Conservation (phyloP, 2,329 filamentous ascomycete species). For the Cercospora brassicicola region DNA sequence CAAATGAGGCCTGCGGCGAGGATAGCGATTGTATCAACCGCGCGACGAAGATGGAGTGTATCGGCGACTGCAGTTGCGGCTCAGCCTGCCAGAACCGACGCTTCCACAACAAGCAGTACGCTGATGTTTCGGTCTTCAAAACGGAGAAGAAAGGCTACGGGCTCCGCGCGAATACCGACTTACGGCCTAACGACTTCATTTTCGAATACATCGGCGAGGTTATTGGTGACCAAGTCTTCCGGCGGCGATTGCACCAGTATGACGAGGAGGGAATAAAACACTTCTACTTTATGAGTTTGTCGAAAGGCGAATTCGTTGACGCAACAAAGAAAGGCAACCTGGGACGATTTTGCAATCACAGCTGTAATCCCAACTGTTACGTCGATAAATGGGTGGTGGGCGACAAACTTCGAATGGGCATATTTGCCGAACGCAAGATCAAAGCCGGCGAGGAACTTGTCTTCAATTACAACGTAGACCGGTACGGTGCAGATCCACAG, state of each 20-base stretch:
- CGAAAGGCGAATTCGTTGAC: constrained; percentile 93
- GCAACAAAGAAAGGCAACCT: constrained; percentile 96
- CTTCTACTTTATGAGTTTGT: constrained; percentile 99
- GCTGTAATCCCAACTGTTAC: constrained; percentile 97
- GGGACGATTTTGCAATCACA: constrained; percentile 97
- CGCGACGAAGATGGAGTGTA: constrained; percentile 95
- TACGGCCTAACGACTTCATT: constrained; percentile 85
- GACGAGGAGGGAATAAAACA: constrained; percentile 96
- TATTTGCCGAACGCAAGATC: constrained; percentile 85
- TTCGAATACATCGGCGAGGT: constrained; percentile 99
- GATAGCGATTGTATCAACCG: constrained; percentile 99
- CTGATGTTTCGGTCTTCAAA: constrained; percentile 90
- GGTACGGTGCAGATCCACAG: constrained; percentile 94
- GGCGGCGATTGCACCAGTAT: constrained; percentile 87
- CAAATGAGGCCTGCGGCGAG: constrained; percentile 86
- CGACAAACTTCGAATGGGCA: constrained; percentile 96
- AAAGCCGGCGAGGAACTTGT: constrained; percentile 90
- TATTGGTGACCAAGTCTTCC: constrained; percentile 88
- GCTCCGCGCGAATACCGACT: constrained; percentile 73
- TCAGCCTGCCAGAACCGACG: constrained; percentile 88
- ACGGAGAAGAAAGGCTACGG: constrained; percentile 98
- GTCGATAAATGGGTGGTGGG: constrained; percentile 99
- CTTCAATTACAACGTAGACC: constrained; percentile 99
- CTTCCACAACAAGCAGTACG: constrained; percentile 87
- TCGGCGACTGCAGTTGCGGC: constrained; percentile 83